Conservation (phyloP, 306 rosid genomes). For the Quillaja saponaria region DNA sequence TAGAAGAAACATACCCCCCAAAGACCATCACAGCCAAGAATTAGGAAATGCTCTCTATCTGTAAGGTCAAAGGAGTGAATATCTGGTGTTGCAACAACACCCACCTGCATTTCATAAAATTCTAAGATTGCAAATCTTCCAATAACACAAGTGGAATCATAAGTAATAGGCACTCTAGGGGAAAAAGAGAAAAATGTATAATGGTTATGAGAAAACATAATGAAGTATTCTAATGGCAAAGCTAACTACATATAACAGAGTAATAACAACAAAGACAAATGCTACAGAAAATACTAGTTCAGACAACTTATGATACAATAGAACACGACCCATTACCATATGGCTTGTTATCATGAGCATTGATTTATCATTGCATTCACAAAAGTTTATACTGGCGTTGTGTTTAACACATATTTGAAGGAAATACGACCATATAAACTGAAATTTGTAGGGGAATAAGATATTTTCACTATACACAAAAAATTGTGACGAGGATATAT, state of each 20-base stretch:
- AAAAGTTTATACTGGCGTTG: too few relatives aligned
- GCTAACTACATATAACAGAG: neutral
- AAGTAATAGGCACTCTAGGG: neutral
- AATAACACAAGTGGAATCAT: neutral
- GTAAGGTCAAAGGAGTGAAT: conserved; percentile 77
- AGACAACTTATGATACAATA: neutral
- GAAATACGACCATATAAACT: too few relatives aligned
- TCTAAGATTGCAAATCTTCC: conserved; percentile 18
- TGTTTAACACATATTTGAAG: too few relatives aligned
- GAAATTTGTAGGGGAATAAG: too few relatives aligned
- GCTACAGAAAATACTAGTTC: neutral
- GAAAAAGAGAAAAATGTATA: neutral
- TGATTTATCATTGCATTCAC: too few relatives aligned
- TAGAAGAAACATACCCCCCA: conserved; percentile 71
- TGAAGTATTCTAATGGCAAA: neutral
- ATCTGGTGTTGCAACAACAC: conserved; percentile 79
- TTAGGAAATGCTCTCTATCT: conserved; percentile 75
- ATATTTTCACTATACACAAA: too few relatives aligned
- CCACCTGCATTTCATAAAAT: conserved; percentile 61
- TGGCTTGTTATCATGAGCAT: too few relatives aligned
- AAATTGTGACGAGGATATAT: too few relatives aligned
- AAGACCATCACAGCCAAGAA: conserved; percentile 94
- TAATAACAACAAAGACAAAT: neutral
- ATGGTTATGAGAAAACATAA: neutral
- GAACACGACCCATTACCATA: too few relatives aligned